Conservation (phyloP, 352 stramenopile species). For the Aphanomyces invadans region DNA sequence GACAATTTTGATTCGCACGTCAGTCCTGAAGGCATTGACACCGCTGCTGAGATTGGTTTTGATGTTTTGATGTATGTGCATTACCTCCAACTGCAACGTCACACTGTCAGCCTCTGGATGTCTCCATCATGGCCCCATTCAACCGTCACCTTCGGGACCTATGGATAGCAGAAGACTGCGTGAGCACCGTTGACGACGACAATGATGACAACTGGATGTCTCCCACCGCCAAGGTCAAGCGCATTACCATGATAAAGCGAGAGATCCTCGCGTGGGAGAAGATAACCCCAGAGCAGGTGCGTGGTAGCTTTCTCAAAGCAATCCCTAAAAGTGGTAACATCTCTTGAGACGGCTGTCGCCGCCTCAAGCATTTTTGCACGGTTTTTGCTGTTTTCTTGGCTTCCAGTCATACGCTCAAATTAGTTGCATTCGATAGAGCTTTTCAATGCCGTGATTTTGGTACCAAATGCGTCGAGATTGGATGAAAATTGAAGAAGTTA, state of each 20-base stretch:
- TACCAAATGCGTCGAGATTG: neutral
- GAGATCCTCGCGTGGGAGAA: constrained; percentile 19
- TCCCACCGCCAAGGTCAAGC: constrained; percentile 2
- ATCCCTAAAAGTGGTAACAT: neutral
- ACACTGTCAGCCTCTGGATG: constrained; percentile 25
- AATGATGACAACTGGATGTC: neutral
- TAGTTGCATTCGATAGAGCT: constrained; percentile 8
- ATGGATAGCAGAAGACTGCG: constrained; percentile 23
- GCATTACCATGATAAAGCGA: constrained; percentile 19
- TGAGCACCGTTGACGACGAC: neutral
- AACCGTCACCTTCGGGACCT: constrained; percentile 25
- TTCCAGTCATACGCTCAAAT: neutral
- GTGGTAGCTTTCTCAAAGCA: neutral
- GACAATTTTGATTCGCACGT: constrained; percentile 29
- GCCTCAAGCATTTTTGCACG: neutral
- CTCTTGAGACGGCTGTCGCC: neutral
- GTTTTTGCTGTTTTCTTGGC: too few species aligned
- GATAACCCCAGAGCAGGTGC: neutral
- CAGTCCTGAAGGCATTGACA: neutral
- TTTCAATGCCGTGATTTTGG: neutral
- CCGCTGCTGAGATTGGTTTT: constrained; percentile 9
- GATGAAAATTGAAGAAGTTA: constrained; percentile 5
- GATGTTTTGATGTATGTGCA: constrained; percentile 7
- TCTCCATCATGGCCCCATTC: constrained; percentile 22
- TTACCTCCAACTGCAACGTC: constrained; percentile 25